These are phyloP conservation scores for Dothistroma pini DNA, from an alignment of 2,329 filamentous ascomycete species.

Conservation along the genomic window DNA sequence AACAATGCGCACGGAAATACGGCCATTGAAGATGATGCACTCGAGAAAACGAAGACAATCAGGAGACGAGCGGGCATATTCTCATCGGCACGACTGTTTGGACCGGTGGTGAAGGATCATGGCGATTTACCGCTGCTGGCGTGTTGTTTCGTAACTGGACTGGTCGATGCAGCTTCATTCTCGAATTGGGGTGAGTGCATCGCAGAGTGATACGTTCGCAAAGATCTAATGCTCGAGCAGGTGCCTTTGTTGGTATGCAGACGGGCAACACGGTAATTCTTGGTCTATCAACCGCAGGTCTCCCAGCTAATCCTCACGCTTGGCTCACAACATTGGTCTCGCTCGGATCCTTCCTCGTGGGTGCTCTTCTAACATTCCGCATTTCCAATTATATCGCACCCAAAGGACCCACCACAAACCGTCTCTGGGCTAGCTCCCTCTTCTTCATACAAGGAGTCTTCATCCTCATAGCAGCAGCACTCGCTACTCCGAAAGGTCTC, in stretches of 20 bases:
- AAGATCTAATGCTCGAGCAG: not conserved
- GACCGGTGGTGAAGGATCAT: constrained; percentile 31
- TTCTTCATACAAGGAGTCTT: constrained; percentile 53
- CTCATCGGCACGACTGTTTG: constrained; percentile 27
- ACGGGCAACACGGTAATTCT: constrained; percentile 63
- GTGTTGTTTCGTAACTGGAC: constrained; percentile 46
- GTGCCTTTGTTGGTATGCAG: constrained; percentile 50
- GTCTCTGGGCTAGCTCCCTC: constrained; percentile 42
- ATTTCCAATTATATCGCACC: constrained; percentile 40
- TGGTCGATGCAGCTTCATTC: constrained; percentile 45
- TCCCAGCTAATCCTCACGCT: constrained; percentile 50
- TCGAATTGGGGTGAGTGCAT: constrained; percentile 30
- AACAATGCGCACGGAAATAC: not conserved
- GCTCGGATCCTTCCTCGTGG: constrained; percentile 52
- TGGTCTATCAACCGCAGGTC: constrained; percentile 54
- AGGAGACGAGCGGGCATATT: constrained; percentile 20
- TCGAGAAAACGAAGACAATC: not conserved
- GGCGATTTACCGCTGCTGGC: constrained; percentile 36
- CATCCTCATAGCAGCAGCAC: constrained; percentile 51
- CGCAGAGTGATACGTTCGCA: not conserved
- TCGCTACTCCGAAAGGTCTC: constrained; percentile 46
- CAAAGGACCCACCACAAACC: constrained; percentile 33
- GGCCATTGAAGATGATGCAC: not conserved
- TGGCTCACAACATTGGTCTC: constrained; percentile 55
- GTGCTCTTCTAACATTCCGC: constrained; percentile 46